phyloP scores from a whole-genome alignment of 108 stramenopile species.

The Schizochytrium sp. region DNA sequence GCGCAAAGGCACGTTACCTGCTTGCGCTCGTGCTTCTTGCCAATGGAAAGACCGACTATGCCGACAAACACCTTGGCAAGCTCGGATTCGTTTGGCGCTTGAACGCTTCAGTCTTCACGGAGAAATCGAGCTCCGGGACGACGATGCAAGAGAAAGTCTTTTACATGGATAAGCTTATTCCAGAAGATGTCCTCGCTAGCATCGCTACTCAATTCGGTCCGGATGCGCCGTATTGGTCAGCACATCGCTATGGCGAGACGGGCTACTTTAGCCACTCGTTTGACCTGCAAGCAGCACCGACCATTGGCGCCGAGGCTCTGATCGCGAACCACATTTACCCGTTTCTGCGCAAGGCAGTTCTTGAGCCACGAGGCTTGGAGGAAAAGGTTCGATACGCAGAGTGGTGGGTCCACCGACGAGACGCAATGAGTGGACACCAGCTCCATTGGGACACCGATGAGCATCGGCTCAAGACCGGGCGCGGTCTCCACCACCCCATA shows the following conservation, averaged over 20 bases:
- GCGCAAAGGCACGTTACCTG: neutral
- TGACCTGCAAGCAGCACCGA: neutral
- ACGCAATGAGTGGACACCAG: neutral
- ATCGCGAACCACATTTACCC: neutral
- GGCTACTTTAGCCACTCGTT: neutral
- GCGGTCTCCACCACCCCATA: neutral
- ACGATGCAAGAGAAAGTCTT: neutral
- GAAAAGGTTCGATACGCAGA: neutral
- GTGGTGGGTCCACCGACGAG: conserved; percentile 2
- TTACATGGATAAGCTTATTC: neutral
- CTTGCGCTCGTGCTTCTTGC: neutral
- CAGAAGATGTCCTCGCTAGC: neutral
- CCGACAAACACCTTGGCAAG: neutral
- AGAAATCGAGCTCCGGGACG: neutral
- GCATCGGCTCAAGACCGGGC: neutral
- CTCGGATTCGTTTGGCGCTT: neutral
- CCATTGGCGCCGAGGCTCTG: neutral
- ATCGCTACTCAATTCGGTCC: neutral
- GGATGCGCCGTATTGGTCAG: neutral
- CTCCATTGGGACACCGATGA: neutral
- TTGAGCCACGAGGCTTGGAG: neutral
- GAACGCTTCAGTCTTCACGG: neutral
- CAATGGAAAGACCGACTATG: neutral
- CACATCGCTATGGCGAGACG: neutral
- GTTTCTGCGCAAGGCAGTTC: neutral